phyloP scores from a whole-genome alignment of 805 yeast genomes.

The Candida pseudoglaebosa region DNA sequence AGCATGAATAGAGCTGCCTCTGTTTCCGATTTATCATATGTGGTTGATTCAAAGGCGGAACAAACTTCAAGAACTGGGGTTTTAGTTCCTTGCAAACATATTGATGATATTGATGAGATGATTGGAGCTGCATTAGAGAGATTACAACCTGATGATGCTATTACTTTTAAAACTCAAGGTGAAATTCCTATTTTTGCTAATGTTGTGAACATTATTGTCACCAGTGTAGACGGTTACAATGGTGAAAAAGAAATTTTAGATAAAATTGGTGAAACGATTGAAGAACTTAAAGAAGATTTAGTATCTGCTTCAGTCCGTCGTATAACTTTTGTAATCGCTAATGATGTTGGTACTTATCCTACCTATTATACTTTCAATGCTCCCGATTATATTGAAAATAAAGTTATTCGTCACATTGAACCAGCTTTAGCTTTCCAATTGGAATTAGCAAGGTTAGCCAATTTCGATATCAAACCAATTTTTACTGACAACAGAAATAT shows the following conservation, averaged over 20 bases:
- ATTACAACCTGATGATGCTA: constrained; percentile 49
- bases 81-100: constrained; percentile 71
- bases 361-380: constrained; percentile 94
- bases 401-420: constrained; percentile 94
- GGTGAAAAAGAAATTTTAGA: constrained; percentile 65
- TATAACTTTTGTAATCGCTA: constrained; percentile 85
- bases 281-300: constrained; percentile 67
- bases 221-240: constrained; percentile 68
- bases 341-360: constrained; percentile 83
- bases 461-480: constrained; percentile 91
- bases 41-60: constrained; percentile 64
- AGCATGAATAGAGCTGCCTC: constrained; percentile 82
- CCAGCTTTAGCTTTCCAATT: constrained; percentile 98
- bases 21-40: constrained; percentile 85
- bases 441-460: constrained; percentile 89
- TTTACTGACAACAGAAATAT: constrained; percentile 96
- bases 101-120: constrained; percentile 88
- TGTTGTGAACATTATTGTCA: constrained; percentile 77
- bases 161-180: constrained; percentile 26
- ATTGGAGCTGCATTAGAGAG: constrained; percentile 70
- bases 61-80: constrained; percentile 80
- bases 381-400: constrained; percentile 80
- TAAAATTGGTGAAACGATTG: constrained; percentile 61
- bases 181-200: constrained; percentile 50
- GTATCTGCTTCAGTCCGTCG: constrained; percentile 78